Conservation (phyloP, 208 protist species). For the Tritrichomonas musculus region DNA sequence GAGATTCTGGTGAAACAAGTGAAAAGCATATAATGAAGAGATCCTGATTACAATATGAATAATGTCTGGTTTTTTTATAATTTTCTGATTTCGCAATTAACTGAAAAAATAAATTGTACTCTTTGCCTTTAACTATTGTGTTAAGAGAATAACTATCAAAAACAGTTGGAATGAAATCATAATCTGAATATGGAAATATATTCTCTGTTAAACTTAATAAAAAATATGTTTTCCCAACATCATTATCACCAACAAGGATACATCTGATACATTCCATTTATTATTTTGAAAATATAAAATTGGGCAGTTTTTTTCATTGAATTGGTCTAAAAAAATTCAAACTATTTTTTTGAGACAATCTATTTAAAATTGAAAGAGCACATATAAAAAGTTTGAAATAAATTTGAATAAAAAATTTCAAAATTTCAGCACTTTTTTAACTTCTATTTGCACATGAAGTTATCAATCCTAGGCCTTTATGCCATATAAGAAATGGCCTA, state of each 20-base stretch:
- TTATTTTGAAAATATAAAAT: neutral
- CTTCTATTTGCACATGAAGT: no score
- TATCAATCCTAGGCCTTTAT: no score
- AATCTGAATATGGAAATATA: constrained; percentile 62
- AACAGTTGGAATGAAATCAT: constrained; percentile 62
- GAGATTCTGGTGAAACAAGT: constrained; percentile 53
- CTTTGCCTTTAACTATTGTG: constrained; percentile 56
- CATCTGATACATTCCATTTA: constrained; percentile 57
- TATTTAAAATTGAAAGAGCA: no score
- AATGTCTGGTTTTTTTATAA: constrained; percentile 43
- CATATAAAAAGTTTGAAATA: no score
- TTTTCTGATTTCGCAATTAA: constrained; percentile 52
- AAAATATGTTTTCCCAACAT: constrained; percentile 66
- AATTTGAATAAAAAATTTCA: no score
- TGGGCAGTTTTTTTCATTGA: neutral
- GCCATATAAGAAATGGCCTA: no score
- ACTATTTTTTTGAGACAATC: no score
- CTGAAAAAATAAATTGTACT: constrained; percentile 56
- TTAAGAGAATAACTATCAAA: constrained; percentile 61
- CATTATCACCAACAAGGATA: constrained; percentile 67
- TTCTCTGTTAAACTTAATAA: constrained; percentile 66
- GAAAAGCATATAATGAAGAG: constrained; percentile 65
- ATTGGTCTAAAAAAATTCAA: no score
- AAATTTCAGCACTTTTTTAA: no score
- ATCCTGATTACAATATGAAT: constrained; percentile 54